These are phyloP conservation scores for Reutealis trisperma DNA, from an alignment of 345 rosid species.

Conservation along the genomic window DNA sequence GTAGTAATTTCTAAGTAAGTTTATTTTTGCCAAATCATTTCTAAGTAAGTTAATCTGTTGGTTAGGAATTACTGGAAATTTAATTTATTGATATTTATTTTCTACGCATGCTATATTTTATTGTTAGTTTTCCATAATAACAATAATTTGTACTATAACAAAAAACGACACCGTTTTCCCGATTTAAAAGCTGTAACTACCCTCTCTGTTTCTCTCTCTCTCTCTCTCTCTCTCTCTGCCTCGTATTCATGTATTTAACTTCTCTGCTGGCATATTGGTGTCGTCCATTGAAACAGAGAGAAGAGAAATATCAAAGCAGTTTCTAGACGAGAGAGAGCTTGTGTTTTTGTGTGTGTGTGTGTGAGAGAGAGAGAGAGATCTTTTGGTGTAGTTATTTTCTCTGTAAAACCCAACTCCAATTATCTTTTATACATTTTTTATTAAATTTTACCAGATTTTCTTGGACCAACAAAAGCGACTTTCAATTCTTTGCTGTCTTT, in stretches of 20 bases:
- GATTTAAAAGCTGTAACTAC: background rate
- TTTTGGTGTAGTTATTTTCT: background rate
- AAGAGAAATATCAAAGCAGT: background rate
- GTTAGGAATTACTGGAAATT: no score
- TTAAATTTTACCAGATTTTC: no score
- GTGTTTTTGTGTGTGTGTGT: no score
- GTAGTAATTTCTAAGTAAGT: no score
- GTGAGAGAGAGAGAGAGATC: conserved; percentile 1
- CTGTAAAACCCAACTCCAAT: background rate
- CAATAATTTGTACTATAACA: background rate
- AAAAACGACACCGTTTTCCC: background rate
- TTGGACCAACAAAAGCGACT: no score
- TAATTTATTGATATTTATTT: no score
- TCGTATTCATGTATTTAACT: background rate
- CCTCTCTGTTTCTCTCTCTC: no score
- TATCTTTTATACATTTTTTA: no score
- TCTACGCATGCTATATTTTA: no score
- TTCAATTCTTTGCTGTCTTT: background rate
- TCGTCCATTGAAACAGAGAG: background rate
- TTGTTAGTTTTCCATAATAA: no score
- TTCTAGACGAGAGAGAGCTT: background rate
- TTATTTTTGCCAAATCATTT: no score
- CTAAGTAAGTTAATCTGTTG: no score
- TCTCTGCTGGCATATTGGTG: conserved; percentile 7
- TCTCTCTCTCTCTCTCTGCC: background rate